Evolutionary conservation across 768 basidiomycete species (phyloP).

Genomic region (Asterophora lycoperdoides): DNA sequence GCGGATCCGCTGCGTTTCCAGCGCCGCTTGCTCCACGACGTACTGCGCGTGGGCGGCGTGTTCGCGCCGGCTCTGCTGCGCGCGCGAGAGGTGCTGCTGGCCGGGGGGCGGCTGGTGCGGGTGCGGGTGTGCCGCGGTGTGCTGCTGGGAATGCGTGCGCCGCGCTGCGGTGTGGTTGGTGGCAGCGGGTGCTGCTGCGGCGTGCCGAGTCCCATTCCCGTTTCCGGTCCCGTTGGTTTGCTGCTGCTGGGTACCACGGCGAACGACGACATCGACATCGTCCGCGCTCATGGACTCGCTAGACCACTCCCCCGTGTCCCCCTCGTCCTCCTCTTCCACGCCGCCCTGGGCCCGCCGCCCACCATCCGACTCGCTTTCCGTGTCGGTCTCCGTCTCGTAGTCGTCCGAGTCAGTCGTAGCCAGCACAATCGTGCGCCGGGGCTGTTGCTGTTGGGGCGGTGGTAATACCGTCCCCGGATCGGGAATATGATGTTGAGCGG

Average conservation of each 20-base stretch:
- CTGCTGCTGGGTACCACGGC: slow-evolving; percentile 4
- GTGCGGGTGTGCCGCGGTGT: slow-evolving; percentile 1
- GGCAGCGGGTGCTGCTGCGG: not conserved
- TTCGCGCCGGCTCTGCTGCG: slow-evolving; percentile 19
- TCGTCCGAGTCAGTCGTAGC: slow-evolving; percentile 49
- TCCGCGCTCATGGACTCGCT: slow-evolving; percentile 50
- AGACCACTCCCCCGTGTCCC: slow-evolving; percentile 54
- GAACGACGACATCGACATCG: slow-evolving; percentile 22
- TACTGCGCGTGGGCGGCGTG: slow-evolving; percentile 26
- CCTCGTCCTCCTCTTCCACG: slow-evolving; percentile 38
- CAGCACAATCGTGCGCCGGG: slow-evolving; percentile 44
- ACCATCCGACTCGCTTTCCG: slow-evolving; percentile 21
- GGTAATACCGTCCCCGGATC: slow-evolving; percentile 17
- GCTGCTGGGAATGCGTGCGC: not conserved
- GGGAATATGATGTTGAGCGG: slow-evolving; percentile 17
- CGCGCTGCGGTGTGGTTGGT: too few species aligned
- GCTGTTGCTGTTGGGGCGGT: slow-evolving; percentile 20
- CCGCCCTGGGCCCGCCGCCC: not conserved
- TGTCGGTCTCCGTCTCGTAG: slow-evolving; percentile 43
- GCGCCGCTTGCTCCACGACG: slow-evolving; percentile 44
- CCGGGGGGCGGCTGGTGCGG: slow-evolving; percentile 17
- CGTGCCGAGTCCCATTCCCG: not conserved
- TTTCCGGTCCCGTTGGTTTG: not conserved
- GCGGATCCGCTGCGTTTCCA: slow-evolving; percentile 59
- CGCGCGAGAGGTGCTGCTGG: slow-evolving; percentile 18